Conservation (phyloP, 2,329 filamentous ascomycete species). For the Botrytis galanthina region DNA sequence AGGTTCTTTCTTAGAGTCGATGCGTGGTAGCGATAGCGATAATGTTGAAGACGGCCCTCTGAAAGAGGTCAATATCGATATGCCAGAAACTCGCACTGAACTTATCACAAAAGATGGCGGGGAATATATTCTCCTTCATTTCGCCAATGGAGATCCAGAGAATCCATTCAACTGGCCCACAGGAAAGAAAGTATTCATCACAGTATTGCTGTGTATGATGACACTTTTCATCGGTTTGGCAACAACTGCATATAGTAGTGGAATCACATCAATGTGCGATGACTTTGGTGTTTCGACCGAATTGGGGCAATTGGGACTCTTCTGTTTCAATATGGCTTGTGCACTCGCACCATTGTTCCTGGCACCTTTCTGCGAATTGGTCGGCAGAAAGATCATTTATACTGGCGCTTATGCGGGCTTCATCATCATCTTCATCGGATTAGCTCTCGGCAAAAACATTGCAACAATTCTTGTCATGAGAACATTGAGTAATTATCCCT, state of each 20-base stretch:
- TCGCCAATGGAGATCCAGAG: conserved; percentile 46
- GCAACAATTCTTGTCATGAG: conserved; percentile 69
- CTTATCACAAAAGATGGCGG: conserved; percentile 44
- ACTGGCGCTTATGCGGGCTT: conserved; percentile 53
- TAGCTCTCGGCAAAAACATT: conserved; percentile 70
- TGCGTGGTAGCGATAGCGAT: conserved; percentile 38
- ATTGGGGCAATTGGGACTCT: conserved; percentile 53
- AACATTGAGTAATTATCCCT: conserved; percentile 44
- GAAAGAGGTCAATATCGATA: conserved; percentile 47
- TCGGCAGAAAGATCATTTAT: conserved; percentile 79
- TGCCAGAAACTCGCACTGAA: conserved; percentile 49
- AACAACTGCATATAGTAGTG: conserved; percentile 53
- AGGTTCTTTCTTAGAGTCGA: conserved; percentile 40
- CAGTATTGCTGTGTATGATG: conserved; percentile 49
- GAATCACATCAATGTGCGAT: conserved; percentile 46
- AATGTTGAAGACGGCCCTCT: conserved; percentile 37
- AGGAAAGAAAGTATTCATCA: conserved; percentile 47
- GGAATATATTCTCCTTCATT: conserved; percentile 47
- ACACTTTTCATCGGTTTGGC: conserved; percentile 54
- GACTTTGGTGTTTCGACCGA: conserved; percentile 45
- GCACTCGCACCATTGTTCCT: conserved; percentile 80
- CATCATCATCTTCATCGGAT: conserved; percentile 49
- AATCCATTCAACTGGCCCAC: conserved; percentile 53
- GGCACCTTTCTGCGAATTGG: conserved; percentile 82
- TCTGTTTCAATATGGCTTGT: conserved; percentile 77